These are phyloP conservation scores for Cyclotella baltica DNA, from an alignment of 108 stramenopile genomes.

Conservation along the genomic window DNA sequence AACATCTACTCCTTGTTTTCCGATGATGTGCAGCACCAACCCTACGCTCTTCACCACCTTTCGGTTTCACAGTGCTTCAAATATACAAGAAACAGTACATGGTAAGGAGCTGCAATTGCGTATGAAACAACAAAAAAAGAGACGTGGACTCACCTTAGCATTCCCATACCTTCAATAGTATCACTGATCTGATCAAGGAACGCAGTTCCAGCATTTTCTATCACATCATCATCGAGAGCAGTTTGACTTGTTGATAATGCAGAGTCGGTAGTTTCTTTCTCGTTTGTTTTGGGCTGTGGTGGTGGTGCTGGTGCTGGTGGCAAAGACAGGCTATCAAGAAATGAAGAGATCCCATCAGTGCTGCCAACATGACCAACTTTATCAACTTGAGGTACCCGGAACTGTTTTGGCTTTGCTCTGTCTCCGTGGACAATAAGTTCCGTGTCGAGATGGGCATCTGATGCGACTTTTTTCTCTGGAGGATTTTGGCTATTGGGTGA, in stretches of 20 bases:
- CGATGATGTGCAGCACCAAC: slow-evolving; percentile 82
- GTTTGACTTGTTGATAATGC: slow-evolving; percentile 13
- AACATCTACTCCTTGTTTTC: slow-evolving; percentile 81
- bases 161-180: slow-evolving; percentile 68
- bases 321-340: slow-evolving; percentile 21
- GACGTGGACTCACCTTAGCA: slow-evolving; percentile 55
- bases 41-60: slow-evolving; percentile 66
- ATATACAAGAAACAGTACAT: neutral
- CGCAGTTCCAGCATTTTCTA: slow-evolving; percentile 77
- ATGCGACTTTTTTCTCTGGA: slow-evolving; percentile 16
- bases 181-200: slow-evolving; percentile 83
- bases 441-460: slow-evolving; percentile 67
- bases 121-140: slow-evolving; percentile 6
- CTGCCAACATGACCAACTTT: slow-evolving; percentile 23
- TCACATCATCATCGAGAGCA: slow-evolving; percentile 77
- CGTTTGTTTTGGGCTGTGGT: neutral
- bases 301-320: neutral
- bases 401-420: slow-evolving; percentile 60
- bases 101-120: neutral
- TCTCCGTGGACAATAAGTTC: slow-evolving; percentile 59
- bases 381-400: slow-evolving; percentile 71
- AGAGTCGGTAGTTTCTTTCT: neutral
- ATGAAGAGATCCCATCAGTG: slow-evolving; percentile 25
- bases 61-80: slow-evolving; percentile 27
- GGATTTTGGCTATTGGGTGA: neutral